A percentile compares a stretch with the other conserved stretches of the same genome.
Conservation (phyloP, 225 moss, liverwort and hornwort species). For the Polytrichum commune region DNA sequence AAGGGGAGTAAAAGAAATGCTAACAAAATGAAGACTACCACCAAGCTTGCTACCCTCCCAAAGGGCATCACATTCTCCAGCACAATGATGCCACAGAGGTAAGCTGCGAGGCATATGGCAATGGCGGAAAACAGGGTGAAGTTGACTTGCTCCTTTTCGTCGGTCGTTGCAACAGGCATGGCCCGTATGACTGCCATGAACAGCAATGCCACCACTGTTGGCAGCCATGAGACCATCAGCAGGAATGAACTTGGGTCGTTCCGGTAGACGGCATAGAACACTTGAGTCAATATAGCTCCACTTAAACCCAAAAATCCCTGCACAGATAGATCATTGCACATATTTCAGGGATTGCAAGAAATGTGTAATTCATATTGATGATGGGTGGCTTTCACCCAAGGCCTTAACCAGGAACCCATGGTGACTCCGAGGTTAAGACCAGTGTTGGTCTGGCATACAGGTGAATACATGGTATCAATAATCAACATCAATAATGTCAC, state of each 20-base stretch:
- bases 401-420: too few relatives aligned
- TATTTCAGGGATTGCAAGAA: too few relatives aligned
- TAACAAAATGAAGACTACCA: conserved; percentile 26
- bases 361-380: too few relatives aligned
- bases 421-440: too few relatives aligned
- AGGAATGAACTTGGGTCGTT: conserved; percentile 46
- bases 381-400: too few relatives aligned
- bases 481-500: too few relatives aligned
- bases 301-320: conserved; percentile 50
- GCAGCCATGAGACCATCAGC: conserved; percentile 58
- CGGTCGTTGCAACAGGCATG: conserved; percentile 10
- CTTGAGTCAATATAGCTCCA: conserved; percentile 61
- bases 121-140: conserved; percentile 35
- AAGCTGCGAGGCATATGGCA: conserved; percentile 39
- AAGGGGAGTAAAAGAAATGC: conserved; percentile 42
- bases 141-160: conserved; percentile 11
- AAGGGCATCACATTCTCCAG: conserved; percentile 29
- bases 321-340: neutral
- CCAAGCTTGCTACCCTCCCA: conserved; percentile 14
- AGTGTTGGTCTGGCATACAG: too few relatives aligned
- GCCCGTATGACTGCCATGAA: conserved; percentile 29
- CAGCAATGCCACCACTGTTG: conserved; percentile 35
- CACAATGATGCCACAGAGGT: conserved; percentile 45
- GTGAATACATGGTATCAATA: too few relatives aligned
- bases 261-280: conserved; percentile 43